Evolutionary conservation across 2,329 filamentous ascomycete genomes (phyloP).

Genomic region (Cladosporium halotolerans): DNA sequence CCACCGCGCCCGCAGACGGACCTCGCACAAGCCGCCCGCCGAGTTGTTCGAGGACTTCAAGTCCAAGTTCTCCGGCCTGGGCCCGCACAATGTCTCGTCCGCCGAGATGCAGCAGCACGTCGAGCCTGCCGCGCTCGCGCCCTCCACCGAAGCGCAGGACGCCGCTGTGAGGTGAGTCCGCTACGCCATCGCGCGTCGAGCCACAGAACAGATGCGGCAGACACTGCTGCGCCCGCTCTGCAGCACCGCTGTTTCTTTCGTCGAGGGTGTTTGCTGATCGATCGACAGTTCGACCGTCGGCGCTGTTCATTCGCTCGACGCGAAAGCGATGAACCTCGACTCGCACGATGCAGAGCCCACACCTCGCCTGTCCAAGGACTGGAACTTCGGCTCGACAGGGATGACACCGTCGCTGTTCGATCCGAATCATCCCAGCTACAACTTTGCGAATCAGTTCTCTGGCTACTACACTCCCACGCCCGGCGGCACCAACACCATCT

Average conservation of each 20-base stretch:
- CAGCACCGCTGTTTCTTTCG: too few relatives aligned
- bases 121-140: constrained; percentile 33
- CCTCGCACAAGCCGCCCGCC: constrained; percentile 77
- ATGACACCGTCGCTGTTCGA: constrained; percentile 88
- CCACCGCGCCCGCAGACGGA: constrained; percentile 31
- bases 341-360: constrained; percentile 77
- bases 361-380: constrained; percentile 72
- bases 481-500: constrained; percentile 71
- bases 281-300: neutral
- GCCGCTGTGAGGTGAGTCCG: too few relatives aligned
- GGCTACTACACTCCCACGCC: constrained; percentile 87
- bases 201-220: constrained; percentile 18
- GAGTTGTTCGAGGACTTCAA: constrained; percentile 80
- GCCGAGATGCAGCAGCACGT: constrained; percentile 41
- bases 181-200: constrained; percentile 13
- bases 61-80: constrained; percentile 71
- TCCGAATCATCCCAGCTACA: constrained; percentile 74
- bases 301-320: constrained; percentile 11
- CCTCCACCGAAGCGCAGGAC: constrained; percentile 37
- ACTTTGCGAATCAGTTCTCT: constrained; percentile 71
- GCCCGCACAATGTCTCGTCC: constrained; percentile 34
- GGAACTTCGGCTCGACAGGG: constrained; percentile 48
- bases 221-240: neutral
- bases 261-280: too few relatives aligned
- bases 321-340: constrained; percentile 15